Evolutionary conservation across 2,329 filamentous ascomycete genomes (phyloP), one percentile per base, ranked within the genome.

Genomic region (Penicillium sp.): DNA sequence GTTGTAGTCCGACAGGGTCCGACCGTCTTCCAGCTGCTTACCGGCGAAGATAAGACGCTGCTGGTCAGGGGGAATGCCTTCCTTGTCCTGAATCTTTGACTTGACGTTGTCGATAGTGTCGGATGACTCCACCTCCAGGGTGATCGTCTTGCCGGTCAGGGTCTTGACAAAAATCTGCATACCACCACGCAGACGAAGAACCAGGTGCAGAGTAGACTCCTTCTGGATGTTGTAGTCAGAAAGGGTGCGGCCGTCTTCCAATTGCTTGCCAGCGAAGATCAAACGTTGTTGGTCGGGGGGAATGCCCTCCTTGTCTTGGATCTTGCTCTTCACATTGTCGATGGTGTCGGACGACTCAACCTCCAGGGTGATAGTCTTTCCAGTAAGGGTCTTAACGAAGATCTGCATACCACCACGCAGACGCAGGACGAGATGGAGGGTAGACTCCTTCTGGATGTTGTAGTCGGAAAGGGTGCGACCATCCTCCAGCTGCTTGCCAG

Each of bases 151-250:
- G 20, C 81, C 81, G 0, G 86, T 91, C 1, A 91, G 71, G 0
- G 84, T 88, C 77, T 88, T 90, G 62, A 90, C 86, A 53, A 90
- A 90, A 53, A 89, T 89, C 58, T 90, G 78, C 83, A 86, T 87
- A 69, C 85, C 85, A 76, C 85, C 85, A 70, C 86, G 84, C 4
- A 91, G 80, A 63, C 86, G 83, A 16, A 91, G 81, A 32, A 91
- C 86, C 40, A 91, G 65, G 65, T 91, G 86, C 1, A 91, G 77
- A 0, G 87, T 91, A 1, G 82, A 86, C 63, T 91, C 87, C 73
- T 91, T 91, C 69, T 97, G 91, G 32, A 96, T 96, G 75, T 96
- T 96, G 81, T 96, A 96, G 66, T 96, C 91, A 35, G 81, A 85
- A 0, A 96, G 76, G 1, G 90, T 96, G 15, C 90, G 86, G 33